Evolutionary conservation across 768 basidiomycete genomes (phyloP), one percentile per base, ranked within the genome.

Genomic region (Pluteus cervinus): DNA sequence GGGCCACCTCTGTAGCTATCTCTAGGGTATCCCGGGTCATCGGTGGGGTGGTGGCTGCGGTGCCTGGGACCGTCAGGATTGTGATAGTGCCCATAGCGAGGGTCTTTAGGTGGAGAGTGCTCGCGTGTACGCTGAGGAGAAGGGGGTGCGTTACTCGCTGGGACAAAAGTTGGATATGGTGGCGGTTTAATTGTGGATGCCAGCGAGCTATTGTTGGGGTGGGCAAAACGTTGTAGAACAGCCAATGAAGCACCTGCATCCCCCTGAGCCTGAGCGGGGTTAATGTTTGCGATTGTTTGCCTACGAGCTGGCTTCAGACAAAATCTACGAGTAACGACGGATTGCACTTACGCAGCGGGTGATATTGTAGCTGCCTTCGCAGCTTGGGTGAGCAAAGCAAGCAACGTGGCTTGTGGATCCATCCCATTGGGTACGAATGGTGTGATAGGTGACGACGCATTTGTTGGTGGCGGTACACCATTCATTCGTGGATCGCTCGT

Each of bases 301-400:
- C 79, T 81, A 48, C 7, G n/a, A n/a, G n/a, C n/a, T n/a, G n/a
- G n/a, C n/a, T n/a, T n/a, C n/a, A n/a, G n/a, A n/a, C n/a, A 32
- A 20, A 29, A 21, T 21, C 32, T 30, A 24, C 39, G 29, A 22
- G 10, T 25, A 2, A 17, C 24, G 12, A 4, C 2, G 20, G 12
- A 43, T 24, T 28, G 21, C 11, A 50, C 75, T 61, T 51, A 79
- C 76, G 57, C 50, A 42, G 53, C 41, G 39, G 57, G 54, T 24
- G 56, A 51, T 32, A 62, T 35, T 20, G 61, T 65, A 12, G 68
- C 62, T 42, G 67, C 75, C n/a, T n/a, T n/a, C 9, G 71, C 75
- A 33, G 82, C 83, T 51, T 84, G 75, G 3, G 75, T 75, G 14
- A 89, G 68, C 47, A 89, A 57, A 7, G 84, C 82, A 36, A 87